These are phyloP conservation scores for Cyberlindnera mycetangii DNA, from an alignment of 805 yeast genomes.

Conservation along the genomic window DNA sequence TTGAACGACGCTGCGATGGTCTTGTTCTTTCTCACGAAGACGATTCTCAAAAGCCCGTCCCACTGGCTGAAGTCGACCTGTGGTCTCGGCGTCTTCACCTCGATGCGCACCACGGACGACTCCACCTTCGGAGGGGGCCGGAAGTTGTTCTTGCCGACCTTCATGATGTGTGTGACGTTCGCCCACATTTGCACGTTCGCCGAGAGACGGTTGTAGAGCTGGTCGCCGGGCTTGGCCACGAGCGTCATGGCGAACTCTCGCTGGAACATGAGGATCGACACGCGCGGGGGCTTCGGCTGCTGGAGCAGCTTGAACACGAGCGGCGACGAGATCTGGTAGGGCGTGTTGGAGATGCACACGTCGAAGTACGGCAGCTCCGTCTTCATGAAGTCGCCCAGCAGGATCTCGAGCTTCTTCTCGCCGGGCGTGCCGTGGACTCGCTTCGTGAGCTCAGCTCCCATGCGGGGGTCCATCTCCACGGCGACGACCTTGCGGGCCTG, in stretches of 20 bases:
- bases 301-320: slow-evolving; percentile 88
- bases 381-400: slow-evolving; percentile 95
- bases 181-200: slow-evolving; percentile 99
- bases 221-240: slow-evolving; percentile 95
- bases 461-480: slow-evolving; percentile 98
- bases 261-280: slow-evolving; percentile 95
- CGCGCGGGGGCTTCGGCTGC: slow-evolving; percentile 92
- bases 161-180: slow-evolving; percentile 97
- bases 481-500: slow-evolving; percentile 94
- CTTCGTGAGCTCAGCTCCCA: slow-evolving; percentile 98
- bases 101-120: slow-evolving; percentile 91
- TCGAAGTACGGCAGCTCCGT: slow-evolving; percentile 93
- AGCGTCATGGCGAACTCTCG: slow-evolving; percentile 93
- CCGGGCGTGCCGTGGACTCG: slow-evolving; percentile 97
- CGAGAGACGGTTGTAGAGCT: slow-evolving; percentile 85
- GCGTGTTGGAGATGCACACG: slow-evolving; percentile 94
- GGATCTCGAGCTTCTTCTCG: slow-evolving; percentile 85
- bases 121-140: slow-evolving; percentile 99
- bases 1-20: slow-evolving; percentile 92
- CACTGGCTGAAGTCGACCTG: slow-evolving; percentile 90
- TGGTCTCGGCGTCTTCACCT: slow-evolving; percentile 92
- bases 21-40: slow-evolving; percentile 90
- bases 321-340: slow-evolving; percentile 96
- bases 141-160: slow-evolving; percentile 94
- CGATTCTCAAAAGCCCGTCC: slow-evolving; percentile 92